Evolutionary conservation across 345 rosid genomes (phyloP).

Genomic region (Ricinus communis): DNA sequence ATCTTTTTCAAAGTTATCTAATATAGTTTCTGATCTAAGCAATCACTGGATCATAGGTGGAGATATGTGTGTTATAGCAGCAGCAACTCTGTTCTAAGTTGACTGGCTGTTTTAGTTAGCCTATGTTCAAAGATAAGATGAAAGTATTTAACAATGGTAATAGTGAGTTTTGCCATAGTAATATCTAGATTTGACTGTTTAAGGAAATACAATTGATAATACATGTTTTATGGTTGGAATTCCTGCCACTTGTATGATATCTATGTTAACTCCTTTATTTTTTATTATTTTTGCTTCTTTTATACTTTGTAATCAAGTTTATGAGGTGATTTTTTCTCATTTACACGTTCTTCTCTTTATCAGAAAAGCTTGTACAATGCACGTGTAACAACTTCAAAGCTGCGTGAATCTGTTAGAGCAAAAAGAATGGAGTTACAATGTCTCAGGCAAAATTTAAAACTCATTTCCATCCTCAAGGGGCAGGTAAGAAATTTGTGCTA

Average conservation of each 20-base stretch:
- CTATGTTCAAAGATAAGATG: neutral
- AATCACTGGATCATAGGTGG: neutral
- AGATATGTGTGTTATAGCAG: neutral
- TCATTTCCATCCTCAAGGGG: slow-evolving; percentile 56
- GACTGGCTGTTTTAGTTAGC: neutral
- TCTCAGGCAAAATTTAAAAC: slow-evolving; percentile 66
- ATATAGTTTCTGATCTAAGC: neutral
- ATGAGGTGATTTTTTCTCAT: neutral
- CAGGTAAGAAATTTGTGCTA: slow-evolving; percentile 52
- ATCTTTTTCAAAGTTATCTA: too few species aligned
- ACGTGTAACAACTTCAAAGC: slow-evolving; percentile 49
- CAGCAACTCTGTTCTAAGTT: neutral
- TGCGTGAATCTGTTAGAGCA: slow-evolving; percentile 67
- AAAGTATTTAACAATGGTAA: neutral
- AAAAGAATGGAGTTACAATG: slow-evolving; percentile 63
- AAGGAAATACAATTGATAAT: neutral
- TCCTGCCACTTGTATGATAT: neutral
- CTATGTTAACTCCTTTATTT: neutral
- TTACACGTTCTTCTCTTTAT: slow-evolving; percentile 21
- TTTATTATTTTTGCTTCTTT: neutral
- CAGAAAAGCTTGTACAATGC: slow-evolving; percentile 73
- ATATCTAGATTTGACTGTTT: neutral
- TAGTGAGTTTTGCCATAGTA: too few species aligned
- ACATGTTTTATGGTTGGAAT: neutral
- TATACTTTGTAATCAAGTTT: neutral